Evolutionary conservation across 306 rosid genomes (phyloP), one percentile per base, ranked within the genome.

Genomic region (Fagus crenata): DNA sequence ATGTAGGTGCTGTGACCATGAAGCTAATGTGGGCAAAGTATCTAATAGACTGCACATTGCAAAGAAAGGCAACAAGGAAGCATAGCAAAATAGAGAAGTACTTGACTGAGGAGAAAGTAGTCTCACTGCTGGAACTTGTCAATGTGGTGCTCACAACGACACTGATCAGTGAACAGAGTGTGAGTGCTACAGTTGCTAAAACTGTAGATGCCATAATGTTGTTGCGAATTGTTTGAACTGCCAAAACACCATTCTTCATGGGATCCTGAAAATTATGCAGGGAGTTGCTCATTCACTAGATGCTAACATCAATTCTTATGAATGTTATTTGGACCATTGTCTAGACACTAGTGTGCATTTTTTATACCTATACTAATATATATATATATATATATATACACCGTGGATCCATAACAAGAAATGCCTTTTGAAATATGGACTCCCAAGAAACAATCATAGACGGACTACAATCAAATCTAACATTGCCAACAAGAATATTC

Each of bases 161-260:
- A 36, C 96, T 87, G 17, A 93, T 91, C 31, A 93, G 80, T 31
- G 97, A 93, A 77, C 92, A 85, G n/a, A 91, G 90, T 43, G 97
- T 91, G 82, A 93, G 86, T 54, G 96, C 96, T 49, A 95, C 82
- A 73, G 98, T 91, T n/a, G 90, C 95, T 67, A 89, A 85, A 77
- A 93, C 92, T 7, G 97, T 89, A 13, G 93, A 89, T 61, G 93
- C 93, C 98, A 89, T 93, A 74, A 93, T 91, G 80, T 91, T 91
- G 91, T 93, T 91, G 79, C 95, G 89, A 43, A 91, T 88, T 9
- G 96, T 91, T 77, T 93, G 98, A 73, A 93, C 80, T 0, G 87
- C 86, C 84, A 91, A 86, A 80, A 91, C 93, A 2, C 98, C 97
- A 81, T 93, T 91, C 90, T 93, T 91, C 89, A 83, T 53, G 2